Evolutionary conservation across 768 basidiomycete genomes (phyloP), one percentile per base, ranked within the genome.

Genomic region (Pseudohyphozyma bogoriensis): DNA sequence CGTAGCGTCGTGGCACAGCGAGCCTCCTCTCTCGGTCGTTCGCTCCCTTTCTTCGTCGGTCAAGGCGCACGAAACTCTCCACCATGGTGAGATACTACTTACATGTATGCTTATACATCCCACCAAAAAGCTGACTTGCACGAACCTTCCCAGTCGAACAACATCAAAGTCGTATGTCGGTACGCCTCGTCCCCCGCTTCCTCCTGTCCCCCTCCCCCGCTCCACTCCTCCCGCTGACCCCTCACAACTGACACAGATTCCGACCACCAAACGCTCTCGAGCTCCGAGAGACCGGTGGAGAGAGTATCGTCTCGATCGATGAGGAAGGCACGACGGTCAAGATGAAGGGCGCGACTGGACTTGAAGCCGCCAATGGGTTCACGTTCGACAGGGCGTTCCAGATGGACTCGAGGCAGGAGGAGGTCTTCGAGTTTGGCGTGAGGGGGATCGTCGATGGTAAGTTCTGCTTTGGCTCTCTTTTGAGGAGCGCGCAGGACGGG

Each of bases 81-180:
- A n/a, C n/a, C n/a, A n/a, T n/a, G n/a, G n/a, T n/a, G n/a, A n/a
- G n/a, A n/a, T n/a, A n/a, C n/a, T n/a, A n/a, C n/a, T n/a, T n/a
- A n/a, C n/a, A n/a, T n/a, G n/a, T n/a, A n/a, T n/a, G n/a, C n/a
- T n/a, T n/a, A n/a, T n/a, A n/a, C n/a, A n/a, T n/a, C n/a, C n/a
- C n/a, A n/a, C n/a, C n/a, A n/a, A n/a, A n/a, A n/a, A n/a, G n/a
- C n/a, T n/a, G n/a, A n/a, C n/a, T n/a, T n/a, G n/a, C n/a, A n/a
- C n/a, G n/a, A n/a, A n/a, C n/a, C n/a, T n/a, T 6, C 42, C 16
- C 20, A 44, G 52, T 53, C 60, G 3, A 90, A 84, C 68, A 92
- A 92, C 74, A 91, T 93, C 81, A 93, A 97, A 79, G 95, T 99
- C 72, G 89, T 99, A 67, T 97, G 93, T 81, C 89, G 93, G 93